phyloP scores from a whole-genome alignment of 1,284 basidiomycete genomes.

The Ustanciosporium gigantosporum region DNA sequence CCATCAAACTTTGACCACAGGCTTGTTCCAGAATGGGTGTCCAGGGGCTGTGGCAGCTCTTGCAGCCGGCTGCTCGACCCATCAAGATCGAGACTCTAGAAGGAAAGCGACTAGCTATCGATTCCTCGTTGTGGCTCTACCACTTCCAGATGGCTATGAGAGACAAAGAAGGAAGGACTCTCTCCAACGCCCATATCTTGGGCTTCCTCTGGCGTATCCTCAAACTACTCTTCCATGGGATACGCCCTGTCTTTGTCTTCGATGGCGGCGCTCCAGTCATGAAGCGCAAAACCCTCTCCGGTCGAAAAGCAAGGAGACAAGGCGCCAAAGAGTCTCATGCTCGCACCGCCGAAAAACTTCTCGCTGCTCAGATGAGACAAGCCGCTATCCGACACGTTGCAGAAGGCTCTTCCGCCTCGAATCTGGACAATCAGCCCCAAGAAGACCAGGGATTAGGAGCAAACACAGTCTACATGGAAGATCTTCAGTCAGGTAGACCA shows the following conservation, averaged over 20 bases:
- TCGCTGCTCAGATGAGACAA: constrained; percentile 89
- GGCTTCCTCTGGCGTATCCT: constrained; percentile 82
- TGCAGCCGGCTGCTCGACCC: constrained; percentile 60
- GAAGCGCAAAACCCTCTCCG: constrained; percentile 61
- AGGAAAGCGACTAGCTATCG: constrained; percentile 68
- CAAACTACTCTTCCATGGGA: constrained; percentile 89
- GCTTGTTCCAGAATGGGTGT: constrained; percentile 61
- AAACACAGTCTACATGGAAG: constrained; percentile 64
- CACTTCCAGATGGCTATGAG: constrained; percentile 82
- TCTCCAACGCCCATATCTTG: constrained; percentile 91
- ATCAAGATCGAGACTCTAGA: constrained; percentile 61
- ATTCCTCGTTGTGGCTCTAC: constrained; percentile 99
- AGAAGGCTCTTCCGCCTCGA: constrained; percentile 4
- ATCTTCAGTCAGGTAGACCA: constrained; percentile 20
- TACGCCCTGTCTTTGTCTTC: constrained; percentile 82
- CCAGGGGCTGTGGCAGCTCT: constrained; percentile 60
- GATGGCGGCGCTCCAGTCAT: constrained; percentile 69
- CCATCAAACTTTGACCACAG: no score
- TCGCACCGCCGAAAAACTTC: constrained; percentile 73
- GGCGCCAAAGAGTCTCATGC: constrained; percentile 60
- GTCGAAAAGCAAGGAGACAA: constrained; percentile 69
- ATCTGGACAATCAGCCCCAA: not conserved
- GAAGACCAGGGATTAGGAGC: constrained; percentile 37
- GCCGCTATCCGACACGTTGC: constrained; percentile 77
- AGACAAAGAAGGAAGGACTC: constrained; percentile 86